phyloP scores from a whole-genome alignment of 768 basidiomycete genomes.

The Cyclocybe aegerita region DNA sequence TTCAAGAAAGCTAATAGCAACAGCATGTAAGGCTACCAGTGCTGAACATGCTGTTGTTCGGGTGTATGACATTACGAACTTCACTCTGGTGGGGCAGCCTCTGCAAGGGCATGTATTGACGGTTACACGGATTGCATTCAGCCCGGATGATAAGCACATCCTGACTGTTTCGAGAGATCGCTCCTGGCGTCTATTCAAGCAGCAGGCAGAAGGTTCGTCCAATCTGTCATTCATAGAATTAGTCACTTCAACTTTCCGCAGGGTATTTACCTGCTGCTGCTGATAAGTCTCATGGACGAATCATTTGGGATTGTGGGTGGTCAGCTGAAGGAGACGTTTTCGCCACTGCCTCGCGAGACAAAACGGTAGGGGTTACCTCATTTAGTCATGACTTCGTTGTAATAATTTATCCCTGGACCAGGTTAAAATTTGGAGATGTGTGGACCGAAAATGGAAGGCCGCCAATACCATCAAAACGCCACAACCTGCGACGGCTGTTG shows the following conservation, averaged over 20 bases:
- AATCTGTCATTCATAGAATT: neutral
- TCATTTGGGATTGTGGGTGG: constrained; percentile 97
- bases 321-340: constrained; percentile 73
- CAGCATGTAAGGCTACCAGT: constrained; percentile 86
- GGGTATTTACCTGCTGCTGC: constrained; percentile 65
- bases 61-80: constrained; percentile 71
- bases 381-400: neutral
- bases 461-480: constrained; percentile 63
- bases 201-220: constrained; percentile 26
- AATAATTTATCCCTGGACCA: constrained; percentile 23
- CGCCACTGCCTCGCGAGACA: constrained; percentile 93
- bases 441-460: constrained; percentile 50
- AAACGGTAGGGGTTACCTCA: constrained; percentile 61
- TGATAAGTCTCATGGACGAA: constrained; percentile 86
- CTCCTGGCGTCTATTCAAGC: constrained; percentile 82
- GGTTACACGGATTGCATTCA: constrained; percentile 88
- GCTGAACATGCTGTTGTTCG: constrained; percentile 89
- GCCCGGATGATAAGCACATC: constrained; percentile 75
- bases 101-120: constrained; percentile 86
- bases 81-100: constrained; percentile 68
- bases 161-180: constrained; percentile 90
- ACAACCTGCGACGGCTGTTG: constrained; percentile 82
- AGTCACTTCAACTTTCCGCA: constrained; percentile 15
- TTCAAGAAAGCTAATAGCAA: constrained; percentile 70
- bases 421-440: constrained; percentile 81